Evolutionary conservation across 805 yeast species (phyloP).

Genomic region (Sugiyamaella qingdaonensis): DNA sequence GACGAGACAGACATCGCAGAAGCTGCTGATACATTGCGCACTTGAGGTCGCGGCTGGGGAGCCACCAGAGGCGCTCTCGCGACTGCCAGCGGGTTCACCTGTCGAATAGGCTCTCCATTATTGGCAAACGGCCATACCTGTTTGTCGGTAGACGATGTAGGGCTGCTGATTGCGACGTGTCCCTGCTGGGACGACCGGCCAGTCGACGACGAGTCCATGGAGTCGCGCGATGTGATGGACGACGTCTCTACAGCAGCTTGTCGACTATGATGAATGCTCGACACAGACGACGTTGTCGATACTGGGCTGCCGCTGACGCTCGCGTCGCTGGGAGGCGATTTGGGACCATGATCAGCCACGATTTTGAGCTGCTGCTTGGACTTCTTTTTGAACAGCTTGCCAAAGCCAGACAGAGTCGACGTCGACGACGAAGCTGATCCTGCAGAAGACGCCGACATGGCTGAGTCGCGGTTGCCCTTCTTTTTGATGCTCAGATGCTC

Average conservation of each 20-base stretch:
- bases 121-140: not conserved
- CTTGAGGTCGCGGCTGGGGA: not conserved
- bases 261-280: not conserved
- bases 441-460: slow-evolving; percentile 7
- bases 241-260: not conserved
- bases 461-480: slow-evolving; percentile 8
- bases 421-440: slow-evolving; percentile 4
- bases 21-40: slow-evolving; percentile 4
- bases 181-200: slow-evolving; percentile 3
- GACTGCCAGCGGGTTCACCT: not conserved
- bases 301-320: not conserved
- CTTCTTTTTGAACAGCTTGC: slow-evolving; percentile 18
- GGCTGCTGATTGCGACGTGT: not conserved
- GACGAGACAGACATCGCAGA: slow-evolving; percentile 12
- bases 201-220: slow-evolving; percentile 8
- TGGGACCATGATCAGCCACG: not conserved
- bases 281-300: slow-evolving; percentile 1
- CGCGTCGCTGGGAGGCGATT: not conserved
- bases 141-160: not conserved
- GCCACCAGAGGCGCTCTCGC: not conserved
- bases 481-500: slow-evolving; percentile 15
- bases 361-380: slow-evolving; percentile 9
- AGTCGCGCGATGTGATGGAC: slow-evolving; percentile 10
- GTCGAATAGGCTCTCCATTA: not conserved
- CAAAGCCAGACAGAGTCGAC: slow-evolving; percentile 13